Percentiles rank a stretch among this genome's conserved stretches.
These are phyloP conservation scores for Clavulina sp. DNA, from an alignment of 768 basidiomycete species.

Conservation along the genomic window DNA sequence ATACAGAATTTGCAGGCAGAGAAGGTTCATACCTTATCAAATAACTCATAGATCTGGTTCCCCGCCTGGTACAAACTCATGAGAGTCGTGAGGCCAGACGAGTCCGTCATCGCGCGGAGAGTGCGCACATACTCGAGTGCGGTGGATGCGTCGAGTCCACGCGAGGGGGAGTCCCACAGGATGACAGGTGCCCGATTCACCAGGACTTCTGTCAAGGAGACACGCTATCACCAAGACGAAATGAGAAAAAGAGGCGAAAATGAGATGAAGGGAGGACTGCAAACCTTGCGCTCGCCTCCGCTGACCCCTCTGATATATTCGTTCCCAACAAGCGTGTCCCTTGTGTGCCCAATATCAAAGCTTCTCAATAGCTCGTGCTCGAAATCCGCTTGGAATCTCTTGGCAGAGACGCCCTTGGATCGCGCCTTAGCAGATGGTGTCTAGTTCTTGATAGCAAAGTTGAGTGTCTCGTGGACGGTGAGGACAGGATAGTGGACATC, in stretches of 20 bases:
- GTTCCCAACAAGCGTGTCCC: conserved; percentile 24
- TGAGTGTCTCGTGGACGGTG: conserved; percentile 59
- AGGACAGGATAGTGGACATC: conserved; percentile 76
- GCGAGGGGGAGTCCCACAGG: conserved; percentile 43
- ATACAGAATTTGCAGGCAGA: too few relatives aligned
- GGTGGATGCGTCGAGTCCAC: conserved; percentile 71
- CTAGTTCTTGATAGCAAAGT: conserved; percentile 23
- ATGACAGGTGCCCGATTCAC: conserved; percentile 17
- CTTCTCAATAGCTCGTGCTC: conserved; percentile 18
- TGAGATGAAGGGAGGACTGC: too few relatives aligned
- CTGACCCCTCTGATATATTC: conserved; percentile 26
- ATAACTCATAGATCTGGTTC: conserved; percentile 22
- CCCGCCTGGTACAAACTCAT: conserved; percentile 75
- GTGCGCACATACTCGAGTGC: conserved; percentile 73
- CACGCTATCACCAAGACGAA: too few relatives aligned
- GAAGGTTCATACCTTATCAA: too few relatives aligned
- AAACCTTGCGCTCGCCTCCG: conserved; percentile 28
- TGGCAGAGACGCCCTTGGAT: background rate
- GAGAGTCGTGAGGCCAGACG: conserved; percentile 59
- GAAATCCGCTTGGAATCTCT: too few relatives aligned
- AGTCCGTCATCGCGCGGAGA: conserved; percentile 65
- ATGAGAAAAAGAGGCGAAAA: too few relatives aligned
- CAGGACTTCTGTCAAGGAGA: conserved; percentile 27
- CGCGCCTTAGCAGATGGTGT: conserved; percentile 14
- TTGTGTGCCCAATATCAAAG: conserved; percentile 24